Conservation (phyloP, 257 asterid species). For the Solanum gracilifrons region DNA sequence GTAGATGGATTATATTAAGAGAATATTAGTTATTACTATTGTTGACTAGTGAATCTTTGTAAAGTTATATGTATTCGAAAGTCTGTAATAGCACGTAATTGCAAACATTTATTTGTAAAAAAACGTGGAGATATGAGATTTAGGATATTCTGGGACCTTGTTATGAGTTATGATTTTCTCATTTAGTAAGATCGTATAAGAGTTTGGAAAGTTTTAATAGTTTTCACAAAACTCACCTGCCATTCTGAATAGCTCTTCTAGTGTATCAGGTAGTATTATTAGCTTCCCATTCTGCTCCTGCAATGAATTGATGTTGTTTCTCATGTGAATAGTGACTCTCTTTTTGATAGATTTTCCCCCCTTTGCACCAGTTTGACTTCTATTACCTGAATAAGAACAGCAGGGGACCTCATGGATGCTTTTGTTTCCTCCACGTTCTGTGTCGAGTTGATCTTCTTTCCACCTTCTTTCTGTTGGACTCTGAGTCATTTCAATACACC, state of each 20-base stretch:
- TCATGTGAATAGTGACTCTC: slow-evolving; percentile 72
- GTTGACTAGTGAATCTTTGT: neutral
- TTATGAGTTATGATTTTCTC: neutral
- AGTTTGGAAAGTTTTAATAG: neutral
- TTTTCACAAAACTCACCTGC: slow-evolving; percentile 41
- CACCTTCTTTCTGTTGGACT: neutral
- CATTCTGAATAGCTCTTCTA: slow-evolving; percentile 41
- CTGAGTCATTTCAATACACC: neutral
- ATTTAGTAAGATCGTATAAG: neutral
- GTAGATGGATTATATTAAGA: neutral
- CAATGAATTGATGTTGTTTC: slow-evolving; percentile 14
- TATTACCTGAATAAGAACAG: slow-evolving; percentile 4
- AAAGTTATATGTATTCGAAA: neutral
- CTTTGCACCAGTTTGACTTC: slow-evolving; percentile 16
- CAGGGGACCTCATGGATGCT: slow-evolving; percentile 18
- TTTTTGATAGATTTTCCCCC: slow-evolving; percentile 20
- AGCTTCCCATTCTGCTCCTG: slow-evolving; percentile 29
- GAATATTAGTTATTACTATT: neutral
- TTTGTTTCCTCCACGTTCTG: slow-evolving; percentile 25
- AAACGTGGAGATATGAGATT: neutral
- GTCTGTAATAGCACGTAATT: neutral
- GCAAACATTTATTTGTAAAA: neutral
- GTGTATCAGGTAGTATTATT: slow-evolving; percentile 61
- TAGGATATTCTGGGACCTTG: neutral
- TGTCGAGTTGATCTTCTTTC: slow-evolving; percentile 17